Evolutionary conservation across 164 flowering plant genomes (phyloP), one percentile per base, ranked within the genome.

Genomic region (Piper betle): DNA sequence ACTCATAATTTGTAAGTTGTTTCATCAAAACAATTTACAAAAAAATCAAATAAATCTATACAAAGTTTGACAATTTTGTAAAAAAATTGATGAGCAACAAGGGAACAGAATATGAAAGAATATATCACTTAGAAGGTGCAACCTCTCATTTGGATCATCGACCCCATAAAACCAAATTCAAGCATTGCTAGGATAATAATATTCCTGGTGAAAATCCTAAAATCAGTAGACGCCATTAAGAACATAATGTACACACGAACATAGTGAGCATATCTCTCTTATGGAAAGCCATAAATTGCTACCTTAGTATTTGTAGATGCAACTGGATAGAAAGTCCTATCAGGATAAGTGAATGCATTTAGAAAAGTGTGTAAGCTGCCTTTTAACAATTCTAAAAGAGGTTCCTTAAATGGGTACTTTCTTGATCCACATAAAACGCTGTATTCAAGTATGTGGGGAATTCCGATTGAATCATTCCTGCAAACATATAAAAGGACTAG

Each of bases 121-220:
- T 46, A 62, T 86, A 94, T 97, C 99, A 72, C 88, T 94, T 64
- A 91, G 70, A 63, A 91, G 81, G 43, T 85, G 93, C 13, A 91
- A 73, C 48, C 97, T 87, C 69, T 94, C 96, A 74, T 57, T 77
- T 66, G 89, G 80, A 74, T 94, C 95, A 80, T 94, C 99, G 71
- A 91, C 96, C 68, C 99, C 99, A 76, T 94, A 94, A 69, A 94
- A 94, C 97, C 99, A 94, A 46, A 91, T 91, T 72, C 92, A 82
- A 37, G 97, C 89, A 80, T 94, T 94, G 82, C 95, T 82, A 52
- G 99, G 99, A 73, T 94, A 96, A 73, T 94, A 94, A 78, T 73
- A 94, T 71, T 82, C 88, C 4, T 75, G 71, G 70, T 94, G 99
- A 62, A 94, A 94, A 53, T 94, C 95, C 99, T 94, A 64, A 73